These are phyloP conservation scores for Microthyrium microscopicum DNA, from an alignment of 2,329 filamentous ascomycete genomes.

Conservation along the genomic window DNA sequence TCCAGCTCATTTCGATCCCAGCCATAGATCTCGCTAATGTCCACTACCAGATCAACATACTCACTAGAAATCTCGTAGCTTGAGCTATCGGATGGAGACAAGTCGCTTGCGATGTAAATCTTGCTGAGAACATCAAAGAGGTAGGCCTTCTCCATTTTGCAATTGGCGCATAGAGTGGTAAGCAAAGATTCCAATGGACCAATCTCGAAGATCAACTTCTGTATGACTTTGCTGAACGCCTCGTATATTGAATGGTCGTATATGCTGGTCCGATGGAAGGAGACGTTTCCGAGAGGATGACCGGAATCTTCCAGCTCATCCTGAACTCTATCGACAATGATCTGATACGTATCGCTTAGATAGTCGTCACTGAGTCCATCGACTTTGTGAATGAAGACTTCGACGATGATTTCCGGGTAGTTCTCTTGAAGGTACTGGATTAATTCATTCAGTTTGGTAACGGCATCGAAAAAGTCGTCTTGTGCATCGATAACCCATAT, in stretches of 20 bases:
- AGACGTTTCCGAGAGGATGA: conserved; percentile 83
- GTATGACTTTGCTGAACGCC: conserved; percentile 94
- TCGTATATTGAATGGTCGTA: conserved; percentile 99
- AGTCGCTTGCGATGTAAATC: conserved; percentile 96
- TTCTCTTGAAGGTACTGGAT: conserved; percentile 77
- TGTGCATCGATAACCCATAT: conserved; percentile 99
- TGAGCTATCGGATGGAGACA: conserved; percentile 79
- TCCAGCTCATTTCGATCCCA: conserved; percentile 36
- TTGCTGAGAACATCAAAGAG: conserved; percentile 96
- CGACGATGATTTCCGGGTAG: conserved; percentile 89
- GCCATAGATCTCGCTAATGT: conserved; percentile 90
- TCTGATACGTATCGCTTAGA: conserved; percentile 86
- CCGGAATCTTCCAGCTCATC: conserved; percentile 89
- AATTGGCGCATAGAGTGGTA: conserved; percentile 83
- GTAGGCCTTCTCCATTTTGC: conserved; percentile 94
- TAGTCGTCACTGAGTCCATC: conserved; percentile 96
- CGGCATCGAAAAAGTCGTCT: conserved; percentile 89
- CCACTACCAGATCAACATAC: conserved; percentile 96
- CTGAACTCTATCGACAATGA: conserved; percentile 90
- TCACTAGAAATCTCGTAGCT: conserved; percentile 98
- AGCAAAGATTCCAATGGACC: conserved; percentile 86
- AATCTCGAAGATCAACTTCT: conserved; percentile 87
- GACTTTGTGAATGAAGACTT: conserved; percentile 98
- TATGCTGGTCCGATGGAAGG: conserved; percentile 91
- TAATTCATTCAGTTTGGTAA: conserved; percentile 70